Evolutionary conservation across 1,284 basidiomycete species (phyloP), one percentile per base, ranked within the genome.

Genomic region (Mycena sp.): DNA sequence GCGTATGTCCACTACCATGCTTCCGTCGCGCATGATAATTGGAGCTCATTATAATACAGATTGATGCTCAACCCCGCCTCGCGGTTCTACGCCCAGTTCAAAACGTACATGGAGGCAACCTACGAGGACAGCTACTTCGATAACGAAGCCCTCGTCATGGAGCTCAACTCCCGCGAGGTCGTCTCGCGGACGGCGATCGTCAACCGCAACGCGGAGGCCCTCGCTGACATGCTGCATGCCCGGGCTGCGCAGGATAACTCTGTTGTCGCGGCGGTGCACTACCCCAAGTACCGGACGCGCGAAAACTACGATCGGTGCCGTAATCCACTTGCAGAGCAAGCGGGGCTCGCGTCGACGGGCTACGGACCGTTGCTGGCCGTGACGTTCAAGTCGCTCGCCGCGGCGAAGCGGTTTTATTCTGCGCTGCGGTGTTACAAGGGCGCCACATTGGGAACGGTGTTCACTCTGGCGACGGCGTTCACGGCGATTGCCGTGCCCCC

Each of bases 91-190:
- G 51, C 74, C 0, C 64, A 77, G 1, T 84, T 99, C 52, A 93
- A 92, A 70, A 70, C 74, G 0, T 78, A 86, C 49, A 79, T 96
- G 68, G 71, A 78, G 16, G 73, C 77, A 12, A n/a, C n/a, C n/a
- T n/a, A n/a, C n/a, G n/a, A n/a, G n/a, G n/a, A n/a, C n/a, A n/a
- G n/a, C n/a, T n/a, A 82, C 77, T 99, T 92, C 74, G 85, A 88
- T 70, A 93, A 96, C 77, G 98, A 99, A 74, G 95, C 95, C 30
- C 89, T 99, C 58, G 97, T 92, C 81, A 92, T 99, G 90, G 97
- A 99, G 76, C 91, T 97, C 69, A 99, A 99, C 78, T 98, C 95
- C n/a, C 93, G 97, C 53, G 90, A 98, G 78, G 98, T 98, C 81
- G 81, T 86, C 49, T 80, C 81, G 7, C 92, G 97, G 56, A 87